These are phyloP conservation scores for Whalleya microplaca DNA, from an alignment of 2,329 filamentous ascomycete species.

Conservation along the genomic window DNA sequence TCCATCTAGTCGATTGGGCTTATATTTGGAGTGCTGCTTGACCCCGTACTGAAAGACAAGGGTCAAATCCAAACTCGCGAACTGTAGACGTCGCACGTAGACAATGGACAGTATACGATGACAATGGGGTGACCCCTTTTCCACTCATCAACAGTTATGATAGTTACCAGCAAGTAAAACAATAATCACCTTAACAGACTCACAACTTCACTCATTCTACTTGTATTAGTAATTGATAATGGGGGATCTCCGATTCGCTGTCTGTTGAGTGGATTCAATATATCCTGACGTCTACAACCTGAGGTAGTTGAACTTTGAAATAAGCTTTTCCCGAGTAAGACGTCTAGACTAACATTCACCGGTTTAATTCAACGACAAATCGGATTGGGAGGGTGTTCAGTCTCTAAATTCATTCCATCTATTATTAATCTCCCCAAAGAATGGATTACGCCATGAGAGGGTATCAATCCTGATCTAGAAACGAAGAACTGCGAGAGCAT, in stretches of 20 bases:
- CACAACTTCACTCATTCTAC: neutral
- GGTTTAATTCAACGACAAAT: constrained; percentile 1
- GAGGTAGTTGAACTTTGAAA: constrained; percentile 8
- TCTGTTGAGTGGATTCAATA: constrained; percentile 1
- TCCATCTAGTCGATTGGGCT: constrained; percentile 11
- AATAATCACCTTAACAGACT: neutral
- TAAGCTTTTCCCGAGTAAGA: constrained; percentile 7
- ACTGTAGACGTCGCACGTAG: neutral
- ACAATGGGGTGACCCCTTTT: neutral
- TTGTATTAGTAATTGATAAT: neutral
- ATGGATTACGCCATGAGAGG: constrained; percentile 23
- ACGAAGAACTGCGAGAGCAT: constrained; percentile 9
- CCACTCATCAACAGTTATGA: neutral
- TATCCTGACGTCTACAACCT: neutral
- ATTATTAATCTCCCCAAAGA: constrained; percentile 18
- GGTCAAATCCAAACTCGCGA: neutral
- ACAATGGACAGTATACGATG: neutral
- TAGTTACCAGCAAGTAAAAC: neutral
- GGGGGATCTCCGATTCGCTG: neutral
- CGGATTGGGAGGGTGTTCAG: constrained; percentile 9
- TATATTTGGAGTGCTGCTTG: neutral
- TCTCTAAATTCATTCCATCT: constrained; percentile 26
- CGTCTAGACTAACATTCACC: neutral
- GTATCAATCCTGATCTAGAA: constrained; percentile 25
- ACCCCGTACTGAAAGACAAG: neutral